These are phyloP conservation scores for Pyrrhoderma noxium DNA, from an alignment of 1,284 basidiomycete species.

Conservation along the genomic window DNA sequence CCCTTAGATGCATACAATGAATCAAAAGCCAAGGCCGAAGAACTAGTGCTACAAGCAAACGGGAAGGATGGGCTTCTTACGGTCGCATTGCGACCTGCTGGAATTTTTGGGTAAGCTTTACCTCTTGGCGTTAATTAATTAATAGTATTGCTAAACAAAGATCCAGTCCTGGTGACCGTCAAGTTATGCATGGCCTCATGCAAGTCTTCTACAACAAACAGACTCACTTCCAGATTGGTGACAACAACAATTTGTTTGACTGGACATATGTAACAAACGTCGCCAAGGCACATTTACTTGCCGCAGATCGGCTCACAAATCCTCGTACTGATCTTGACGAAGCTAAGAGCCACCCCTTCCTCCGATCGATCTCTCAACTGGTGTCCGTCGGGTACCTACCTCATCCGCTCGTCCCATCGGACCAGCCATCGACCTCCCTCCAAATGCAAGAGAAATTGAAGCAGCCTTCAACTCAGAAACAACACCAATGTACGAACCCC, in stretches of 20 bases:
- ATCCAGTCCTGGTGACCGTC: conserved; percentile 82
- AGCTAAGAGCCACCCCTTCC: conserved; percentile 52
- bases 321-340: conserved; percentile 38
- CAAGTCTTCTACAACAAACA: conserved; percentile 77
- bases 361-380: conserved; percentile 57
- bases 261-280: conserved; percentile 98
- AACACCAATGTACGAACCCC: conserved; percentile 35
- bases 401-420: conserved; percentile 74
- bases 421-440: conserved; percentile 58
- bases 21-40: conserved; percentile 92
- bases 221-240: conserved; percentile 90
- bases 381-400: conserved; percentile 62
- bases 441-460: conserved; percentile 52
- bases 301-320: conserved; percentile 73
- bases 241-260: conserved; percentile 92
- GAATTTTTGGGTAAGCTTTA: conserved; percentile 82
- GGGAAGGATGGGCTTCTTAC: conserved; percentile 78
- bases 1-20: conserved; percentile 92
- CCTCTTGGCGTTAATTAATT: neutral
- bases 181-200: conserved; percentile 77
- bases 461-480: conserved; percentile 45
- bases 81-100: conserved; percentile 88
- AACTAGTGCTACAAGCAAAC: conserved; percentile 80
- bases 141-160: conserved; percentile 7
- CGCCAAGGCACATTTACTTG: conserved; percentile 90